phyloP scores from a whole-genome alignment of 176 grass and related monocot species.

The Miscanthus lutarioriparius region DNA sequence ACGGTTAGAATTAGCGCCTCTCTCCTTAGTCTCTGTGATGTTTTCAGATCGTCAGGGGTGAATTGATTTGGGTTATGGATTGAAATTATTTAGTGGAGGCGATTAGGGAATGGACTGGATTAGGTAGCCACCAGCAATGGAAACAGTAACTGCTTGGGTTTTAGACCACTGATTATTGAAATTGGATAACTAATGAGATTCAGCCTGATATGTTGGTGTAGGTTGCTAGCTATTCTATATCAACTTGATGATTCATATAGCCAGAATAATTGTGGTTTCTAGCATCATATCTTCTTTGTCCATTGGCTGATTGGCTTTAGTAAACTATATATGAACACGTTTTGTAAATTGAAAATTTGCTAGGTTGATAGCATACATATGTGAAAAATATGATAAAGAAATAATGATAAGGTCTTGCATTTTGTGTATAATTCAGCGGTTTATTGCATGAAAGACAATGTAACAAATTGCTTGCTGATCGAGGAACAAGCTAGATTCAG shows the following conservation, averaged over 20 bases:
- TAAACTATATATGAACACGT: slow-evolving; percentile 10
- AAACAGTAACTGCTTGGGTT: background rate
- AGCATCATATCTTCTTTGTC: slow-evolving; percentile 15
- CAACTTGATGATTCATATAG: background rate
- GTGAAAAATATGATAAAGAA: background rate
- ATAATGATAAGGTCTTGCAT: background rate
- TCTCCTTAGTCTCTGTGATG: background rate
- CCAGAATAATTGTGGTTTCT: slow-evolving; percentile 10
- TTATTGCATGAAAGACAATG: background rate
- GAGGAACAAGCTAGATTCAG: background rate
- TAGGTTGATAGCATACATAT: slow-evolving; percentile 2
- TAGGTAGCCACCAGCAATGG: background rate
- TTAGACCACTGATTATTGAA: background rate
- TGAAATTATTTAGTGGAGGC: background rate
- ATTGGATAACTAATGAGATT: background rate
- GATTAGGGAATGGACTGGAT: background rate
- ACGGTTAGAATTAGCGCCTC: too few relatives aligned
- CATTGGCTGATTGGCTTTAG: background rate
- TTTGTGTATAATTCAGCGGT: background rate
- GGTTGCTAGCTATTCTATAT: background rate
- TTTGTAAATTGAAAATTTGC: background rate
- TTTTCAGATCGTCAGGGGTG: background rate
- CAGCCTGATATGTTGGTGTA: background rate
- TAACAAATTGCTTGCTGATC: slow-evolving; percentile 9
- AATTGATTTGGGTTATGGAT: background rate